phyloP scores from a whole-genome alignment of 768 basidiomycete species.

The Naganishia antarctica region DNA sequence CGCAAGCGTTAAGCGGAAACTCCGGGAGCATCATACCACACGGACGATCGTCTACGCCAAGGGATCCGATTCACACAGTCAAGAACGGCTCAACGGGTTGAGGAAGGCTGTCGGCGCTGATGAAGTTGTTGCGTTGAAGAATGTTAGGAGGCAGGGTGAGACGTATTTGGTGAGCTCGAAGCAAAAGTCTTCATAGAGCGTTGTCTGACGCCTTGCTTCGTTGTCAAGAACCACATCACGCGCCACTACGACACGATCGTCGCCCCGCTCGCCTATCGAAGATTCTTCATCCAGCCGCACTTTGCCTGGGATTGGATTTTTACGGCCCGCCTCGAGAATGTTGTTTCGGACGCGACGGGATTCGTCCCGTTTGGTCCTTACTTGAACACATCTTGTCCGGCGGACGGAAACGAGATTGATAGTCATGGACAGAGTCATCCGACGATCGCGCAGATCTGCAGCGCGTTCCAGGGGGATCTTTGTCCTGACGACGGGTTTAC shows the following conservation, averaged over 20 bases:
- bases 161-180: constrained; percentile 46
- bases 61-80: constrained; percentile 20
- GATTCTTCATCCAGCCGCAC: constrained; percentile 48
- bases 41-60: constrained; percentile 44
- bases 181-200: neutral
- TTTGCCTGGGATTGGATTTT: constrained; percentile 45
- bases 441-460: constrained; percentile 44
- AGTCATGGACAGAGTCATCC: constrained; percentile 35
- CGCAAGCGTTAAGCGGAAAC: constrained; percentile 10
- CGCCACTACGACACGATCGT: constrained; percentile 36
- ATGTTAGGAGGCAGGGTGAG: constrained; percentile 46
- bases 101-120: constrained; percentile 29
- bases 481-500: constrained; percentile 35
- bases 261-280: constrained; percentile 37
- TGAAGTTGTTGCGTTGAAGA: constrained; percentile 40
- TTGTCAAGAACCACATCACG: constrained; percentile 40
- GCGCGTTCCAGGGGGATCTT: constrained; percentile 40
- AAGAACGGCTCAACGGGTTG: constrained; percentile 27
- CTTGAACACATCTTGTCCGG: constrained; percentile 31
- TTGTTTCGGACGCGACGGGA: constrained; percentile 34
- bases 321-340: constrained; percentile 33
- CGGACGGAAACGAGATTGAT: constrained; percentile 37
- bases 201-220: neutral
- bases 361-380: constrained; percentile 47
- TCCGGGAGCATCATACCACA: constrained; percentile 24